Evolutionary conservation across 768 basidiomycete genomes (phyloP).

Genomic region (Mycena capillaripes): DNA sequence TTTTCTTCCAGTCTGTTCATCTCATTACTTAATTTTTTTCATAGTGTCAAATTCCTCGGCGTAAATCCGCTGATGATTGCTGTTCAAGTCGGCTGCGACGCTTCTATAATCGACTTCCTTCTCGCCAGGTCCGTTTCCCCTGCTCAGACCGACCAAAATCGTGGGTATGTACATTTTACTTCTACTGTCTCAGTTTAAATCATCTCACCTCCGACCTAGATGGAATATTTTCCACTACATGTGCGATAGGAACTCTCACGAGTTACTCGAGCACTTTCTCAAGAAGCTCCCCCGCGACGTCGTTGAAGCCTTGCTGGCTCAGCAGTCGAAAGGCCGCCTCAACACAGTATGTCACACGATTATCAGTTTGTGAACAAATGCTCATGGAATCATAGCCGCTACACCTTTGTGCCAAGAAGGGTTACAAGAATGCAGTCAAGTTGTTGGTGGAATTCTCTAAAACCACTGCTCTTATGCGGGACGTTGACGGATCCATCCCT

Average conservation of each 20-base stretch:
- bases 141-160: constrained; percentile 53
- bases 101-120: constrained; percentile 63
- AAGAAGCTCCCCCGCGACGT: constrained; percentile 66
- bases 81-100: constrained; percentile 43
- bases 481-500: constrained; percentile 65
- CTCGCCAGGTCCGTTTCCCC: constrained; percentile 62
- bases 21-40: constrained; percentile 5
- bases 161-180: constrained; percentile 52
- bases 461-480: constrained; percentile 53
- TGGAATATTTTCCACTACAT: constrained; percentile 72
- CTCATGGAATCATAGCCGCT: constrained; percentile 62
- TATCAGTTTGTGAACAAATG: not conserved
- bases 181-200: not conserved
- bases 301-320: constrained; percentile 56
- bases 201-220: constrained; percentile 46
- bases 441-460: constrained; percentile 55
- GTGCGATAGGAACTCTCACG: constrained; percentile 44
- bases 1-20: constrained; percentile 10
- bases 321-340: constrained; percentile 59
- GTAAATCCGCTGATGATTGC: constrained; percentile 63
- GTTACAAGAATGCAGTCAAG: constrained; percentile 45
- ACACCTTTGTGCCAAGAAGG: constrained; percentile 63
- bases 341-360: constrained; percentile 57
- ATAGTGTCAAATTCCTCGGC: constrained; percentile 61
- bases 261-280: constrained; percentile 59